Conservation (phyloP, 495 filamentous ascomycete genomes). For the Oleoguttula mirabilis region DNA sequence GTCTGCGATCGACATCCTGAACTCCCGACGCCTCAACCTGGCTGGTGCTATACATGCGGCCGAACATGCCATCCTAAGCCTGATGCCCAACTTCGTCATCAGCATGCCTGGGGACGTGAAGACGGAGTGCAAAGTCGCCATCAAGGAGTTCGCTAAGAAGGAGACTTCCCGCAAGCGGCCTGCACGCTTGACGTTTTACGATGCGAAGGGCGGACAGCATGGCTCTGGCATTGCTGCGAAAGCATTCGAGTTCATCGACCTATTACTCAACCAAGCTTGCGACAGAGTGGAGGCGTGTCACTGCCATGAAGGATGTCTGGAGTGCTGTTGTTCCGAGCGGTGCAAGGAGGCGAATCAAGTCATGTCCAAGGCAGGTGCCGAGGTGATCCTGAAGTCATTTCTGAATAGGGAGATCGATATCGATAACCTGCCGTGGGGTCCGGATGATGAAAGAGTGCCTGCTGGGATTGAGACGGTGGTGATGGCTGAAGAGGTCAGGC, state of each 20-base stretch:
- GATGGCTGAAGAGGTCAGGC: conserved; percentile 50
- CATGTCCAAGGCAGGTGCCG: conserved; percentile 81
- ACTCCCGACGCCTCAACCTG: conserved; percentile 58
- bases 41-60: conserved; percentile 90
- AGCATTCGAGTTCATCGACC: conserved; percentile 82
- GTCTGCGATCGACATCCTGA: conserved; percentile 64
- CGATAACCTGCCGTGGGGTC: conserved; percentile 69
- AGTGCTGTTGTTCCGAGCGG: conserved; percentile 75
- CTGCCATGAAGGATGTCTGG: conserved; percentile 66
- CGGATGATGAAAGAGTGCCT: conserved; percentile 50
- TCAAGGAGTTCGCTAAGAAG: conserved; percentile 69
- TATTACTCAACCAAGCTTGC: conserved; percentile 66
- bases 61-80: conserved; percentile 74
- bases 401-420: conserved; percentile 65
- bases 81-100: conserved; percentile 84
- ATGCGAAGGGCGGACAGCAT: conserved; percentile 74
- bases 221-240: conserved; percentile 80
- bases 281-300: conserved; percentile 62
- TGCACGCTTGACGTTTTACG: conserved; percentile 85
- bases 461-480: conserved; percentile 80
- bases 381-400: conserved; percentile 64
- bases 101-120: conserved; percentile 77
- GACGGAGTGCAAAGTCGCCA: conserved; percentile 76
- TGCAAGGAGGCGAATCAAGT: conserved; percentile 85
- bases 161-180: conserved; percentile 71